Evolutionary conservation across 176 grass and related monocot species (phyloP), one percentile per base, ranked within the genome.

Genomic region (Zoysia japonica): DNA sequence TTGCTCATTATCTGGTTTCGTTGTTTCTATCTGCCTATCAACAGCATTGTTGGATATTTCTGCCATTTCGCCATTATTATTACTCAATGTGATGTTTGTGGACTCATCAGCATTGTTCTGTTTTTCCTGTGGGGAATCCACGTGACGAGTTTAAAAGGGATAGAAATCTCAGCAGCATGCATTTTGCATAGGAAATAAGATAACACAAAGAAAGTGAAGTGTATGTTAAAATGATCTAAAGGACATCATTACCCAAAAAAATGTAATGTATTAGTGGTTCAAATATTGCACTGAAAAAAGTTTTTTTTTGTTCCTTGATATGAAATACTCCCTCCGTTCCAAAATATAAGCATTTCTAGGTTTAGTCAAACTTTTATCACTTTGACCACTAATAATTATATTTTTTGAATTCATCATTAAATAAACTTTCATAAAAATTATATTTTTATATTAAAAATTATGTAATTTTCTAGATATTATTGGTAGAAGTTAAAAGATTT

Each of bases 41-140:
- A 74, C 78, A n/a, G 78, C 72, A 20, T 67, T 81, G 15, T 39
- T 82, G 20, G 83, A 64, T 61, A 0, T 77, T 60, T 82, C 83
- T 56, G 74, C 61, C 39, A 37, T 82, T 48, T 78, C 74, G 36
- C 74, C 78, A 74, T 41, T 15, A 73, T 48, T 51, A 12, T 47
- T 75, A 69, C 62, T 82, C 54, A 74, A 19, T 61, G 78, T 85
- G 63, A 67, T 43, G 66, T 64, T 78, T 17, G 46, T 78, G 11
- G 43, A 82, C 42, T 91, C 80, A 70, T 74, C 78, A 56, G 68
- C 65, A 68, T 56, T 76, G 75, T 65, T 90, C 56, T 79, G 84
- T 17, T 94, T 94, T 68, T 78, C 83, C 83, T 89, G 85, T 49
- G 61, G 74, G 71, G 38, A 81, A 77, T 6, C 19, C 37, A 85